Evolutionary conservation across 2,329 filamentous ascomycete species (phyloP).

Genomic region (Microcyclosporella mali): DNA sequence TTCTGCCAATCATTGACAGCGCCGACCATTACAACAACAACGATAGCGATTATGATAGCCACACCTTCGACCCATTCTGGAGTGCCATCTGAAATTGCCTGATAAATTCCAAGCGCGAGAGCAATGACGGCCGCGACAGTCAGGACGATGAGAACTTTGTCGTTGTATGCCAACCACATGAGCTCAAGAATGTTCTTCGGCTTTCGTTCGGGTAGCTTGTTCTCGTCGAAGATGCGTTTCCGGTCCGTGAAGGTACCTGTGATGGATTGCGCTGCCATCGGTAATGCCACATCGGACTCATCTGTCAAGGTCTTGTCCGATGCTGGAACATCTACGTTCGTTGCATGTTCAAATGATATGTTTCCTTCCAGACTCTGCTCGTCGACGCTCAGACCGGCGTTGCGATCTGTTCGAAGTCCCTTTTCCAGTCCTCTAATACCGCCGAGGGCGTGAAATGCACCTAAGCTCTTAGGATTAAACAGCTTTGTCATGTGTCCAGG

Average conservation of each 20-base stretch:
- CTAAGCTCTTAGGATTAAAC: conserved; percentile 70
- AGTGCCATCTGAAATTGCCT: conserved; percentile 49
- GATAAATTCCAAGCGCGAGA: conserved; percentile 67
- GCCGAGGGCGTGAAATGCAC: conserved; percentile 68
- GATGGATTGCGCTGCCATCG: conserved; percentile 8
- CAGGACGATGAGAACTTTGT: conserved; percentile 69
- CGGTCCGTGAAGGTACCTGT: conserved; percentile 52
- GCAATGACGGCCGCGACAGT: conserved; percentile 68
- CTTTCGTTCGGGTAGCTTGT: conserved; percentile 63
- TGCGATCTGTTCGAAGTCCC: conserved; percentile 61
- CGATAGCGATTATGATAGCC: conserved; percentile 69
- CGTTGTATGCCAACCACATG: conserved; percentile 77
- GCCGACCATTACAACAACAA: conserved; percentile 69
- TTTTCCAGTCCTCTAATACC: conserved; percentile 67
- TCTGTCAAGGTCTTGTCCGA: conserved; percentile 24
- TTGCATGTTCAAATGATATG: conserved; percentile 62
- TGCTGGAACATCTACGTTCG: conserved; percentile 22
- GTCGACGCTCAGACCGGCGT: conserved; percentile 62
- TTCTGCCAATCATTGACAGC: conserved; percentile 80
- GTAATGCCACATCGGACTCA: conserved; percentile 19
- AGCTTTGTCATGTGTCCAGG: conserved; percentile 76
- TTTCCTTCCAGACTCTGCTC: conserved; percentile 59
- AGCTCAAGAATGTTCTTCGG: conserved; percentile 63
- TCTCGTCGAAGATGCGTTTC: conserved; percentile 63
- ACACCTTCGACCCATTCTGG: conserved; percentile 80